phyloP scores from a whole-genome alignment of 345 rosid species.

The Corchorus capsularis region DNA sequence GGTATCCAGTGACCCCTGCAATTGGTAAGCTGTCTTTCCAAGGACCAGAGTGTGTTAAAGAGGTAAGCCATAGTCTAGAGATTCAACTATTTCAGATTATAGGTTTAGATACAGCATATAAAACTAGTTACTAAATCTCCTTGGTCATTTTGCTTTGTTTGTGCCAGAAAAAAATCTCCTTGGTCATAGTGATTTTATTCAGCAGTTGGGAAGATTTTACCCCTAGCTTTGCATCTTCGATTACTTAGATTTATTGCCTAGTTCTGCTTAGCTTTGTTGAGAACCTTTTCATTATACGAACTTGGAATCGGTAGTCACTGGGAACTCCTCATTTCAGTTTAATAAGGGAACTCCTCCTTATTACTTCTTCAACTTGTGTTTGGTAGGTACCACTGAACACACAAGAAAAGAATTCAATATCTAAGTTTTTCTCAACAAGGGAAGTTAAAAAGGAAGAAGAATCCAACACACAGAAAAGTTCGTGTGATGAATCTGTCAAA shows the following conservation, averaged over 20 bases:
- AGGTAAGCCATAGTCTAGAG: slow-evolving; percentile 41
- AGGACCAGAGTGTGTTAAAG: slow-evolving; percentile 90
- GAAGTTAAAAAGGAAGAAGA: slow-evolving; percentile 47
- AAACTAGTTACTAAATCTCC: too few relatives aligned
- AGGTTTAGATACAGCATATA: too few relatives aligned
- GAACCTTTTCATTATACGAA: neutral
- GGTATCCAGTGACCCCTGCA: slow-evolving; percentile 87
- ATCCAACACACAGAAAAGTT: slow-evolving; percentile 22
- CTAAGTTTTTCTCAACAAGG: slow-evolving; percentile 67
- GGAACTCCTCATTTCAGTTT: neutral
- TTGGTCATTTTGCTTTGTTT: too few relatives aligned
- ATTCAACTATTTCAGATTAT: neutral
- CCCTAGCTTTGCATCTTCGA: neutral
- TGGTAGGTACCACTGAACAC: slow-evolving; percentile 61
- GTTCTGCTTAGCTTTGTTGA: neutral
- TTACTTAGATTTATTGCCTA: neutral
- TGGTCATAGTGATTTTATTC: neutral
- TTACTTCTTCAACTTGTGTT: neutral
- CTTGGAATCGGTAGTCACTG: neutral
- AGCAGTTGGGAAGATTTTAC: neutral
- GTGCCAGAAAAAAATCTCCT: too few relatives aligned
- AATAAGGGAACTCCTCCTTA: neutral
- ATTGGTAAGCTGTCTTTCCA: slow-evolving; percentile 78
- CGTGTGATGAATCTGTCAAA: slow-evolving; percentile 7
- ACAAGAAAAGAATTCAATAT: slow-evolving; percentile 56